Conservation (phyloP, 139 green algal species). For the Picochlorum sp. region DNA sequence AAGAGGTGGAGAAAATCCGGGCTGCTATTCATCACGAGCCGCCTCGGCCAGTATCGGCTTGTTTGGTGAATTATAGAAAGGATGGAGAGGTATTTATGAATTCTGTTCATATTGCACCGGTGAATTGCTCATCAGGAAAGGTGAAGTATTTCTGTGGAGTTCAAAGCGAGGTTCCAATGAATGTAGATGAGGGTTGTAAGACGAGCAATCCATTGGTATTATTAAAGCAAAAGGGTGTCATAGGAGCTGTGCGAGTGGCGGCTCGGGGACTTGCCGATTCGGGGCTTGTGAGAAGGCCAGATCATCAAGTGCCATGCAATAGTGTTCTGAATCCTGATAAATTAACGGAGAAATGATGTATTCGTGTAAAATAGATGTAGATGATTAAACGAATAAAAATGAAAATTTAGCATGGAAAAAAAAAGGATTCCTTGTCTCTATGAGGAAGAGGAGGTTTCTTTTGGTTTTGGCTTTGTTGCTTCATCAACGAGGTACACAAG, state of each 20-base stretch:
- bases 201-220: background rate
- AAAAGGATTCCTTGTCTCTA: conserved; percentile 2
- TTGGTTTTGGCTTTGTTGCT: conserved; percentile 59
- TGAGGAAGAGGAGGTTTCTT: conserved; percentile 11
- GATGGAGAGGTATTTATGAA: conserved; percentile 46
- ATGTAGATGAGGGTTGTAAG: no score
- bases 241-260: conserved; percentile 42
- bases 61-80: conserved; percentile 53
- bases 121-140: conserved; percentile 31
- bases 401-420: background rate
- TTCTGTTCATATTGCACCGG: conserved; percentile 45
- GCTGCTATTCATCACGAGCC: conserved; percentile 26
- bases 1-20: conserved; percentile 26
- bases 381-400: background rate
- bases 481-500: conserved; percentile 80
- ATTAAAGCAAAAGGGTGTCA: conserved; percentile 37
- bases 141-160: conserved; percentile 56
- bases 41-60: conserved; percentile 22
- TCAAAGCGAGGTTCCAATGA: conserved; percentile 23
- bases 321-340: no score
- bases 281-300: conserved; percentile 15
- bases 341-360: no score
- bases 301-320: background rate
- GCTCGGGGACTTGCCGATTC: conserved; percentile 21
- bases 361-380: no score